Evolutionary conservation across 2,329 filamentous ascomycete species (phyloP).

Genomic region (Penicillium fuscoglaucum): DNA sequence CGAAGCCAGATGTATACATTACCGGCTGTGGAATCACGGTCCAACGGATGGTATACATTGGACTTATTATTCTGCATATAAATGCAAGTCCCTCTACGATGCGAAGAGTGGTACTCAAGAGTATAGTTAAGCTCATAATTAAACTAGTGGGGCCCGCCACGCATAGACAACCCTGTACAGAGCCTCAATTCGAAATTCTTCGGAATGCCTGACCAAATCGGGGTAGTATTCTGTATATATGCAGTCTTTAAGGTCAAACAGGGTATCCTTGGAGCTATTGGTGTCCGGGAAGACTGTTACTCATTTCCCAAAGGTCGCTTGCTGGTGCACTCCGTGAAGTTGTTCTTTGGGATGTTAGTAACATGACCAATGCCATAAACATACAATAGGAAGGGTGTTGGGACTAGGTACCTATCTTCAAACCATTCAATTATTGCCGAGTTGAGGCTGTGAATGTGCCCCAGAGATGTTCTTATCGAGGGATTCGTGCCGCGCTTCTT

Average conservation of each 20-base stretch:
- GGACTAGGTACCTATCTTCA: not conserved
- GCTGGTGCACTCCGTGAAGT: not conserved
- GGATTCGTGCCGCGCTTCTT: not conserved
- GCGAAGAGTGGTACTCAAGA: too few relatives aligned
- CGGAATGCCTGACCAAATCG: not conserved
- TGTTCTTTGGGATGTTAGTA: not conserved
- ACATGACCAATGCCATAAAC: not conserved
- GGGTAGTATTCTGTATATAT: not conserved
- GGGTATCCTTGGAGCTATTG: too few relatives aligned
- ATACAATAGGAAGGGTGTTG: too few relatives aligned
- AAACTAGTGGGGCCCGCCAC: not conserved
- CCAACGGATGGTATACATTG: not conserved
- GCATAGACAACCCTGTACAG: not conserved
- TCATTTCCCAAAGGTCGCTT: too few relatives aligned
- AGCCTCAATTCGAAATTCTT: too few relatives aligned
- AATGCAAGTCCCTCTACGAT: not conserved
- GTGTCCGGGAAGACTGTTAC: not conserved
- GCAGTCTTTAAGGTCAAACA: not conserved
- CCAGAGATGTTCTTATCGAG: not conserved
- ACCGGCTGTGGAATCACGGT: not conserved
- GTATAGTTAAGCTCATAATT: not conserved
- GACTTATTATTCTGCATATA: too few relatives aligned
- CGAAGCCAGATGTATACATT: too few relatives aligned
- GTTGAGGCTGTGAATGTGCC: not conserved
- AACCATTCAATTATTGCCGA: conserved; percentile 4